phyloP scores from a whole-genome alignment of 257 asterid species.

The Fraxinus excelsior region DNA sequence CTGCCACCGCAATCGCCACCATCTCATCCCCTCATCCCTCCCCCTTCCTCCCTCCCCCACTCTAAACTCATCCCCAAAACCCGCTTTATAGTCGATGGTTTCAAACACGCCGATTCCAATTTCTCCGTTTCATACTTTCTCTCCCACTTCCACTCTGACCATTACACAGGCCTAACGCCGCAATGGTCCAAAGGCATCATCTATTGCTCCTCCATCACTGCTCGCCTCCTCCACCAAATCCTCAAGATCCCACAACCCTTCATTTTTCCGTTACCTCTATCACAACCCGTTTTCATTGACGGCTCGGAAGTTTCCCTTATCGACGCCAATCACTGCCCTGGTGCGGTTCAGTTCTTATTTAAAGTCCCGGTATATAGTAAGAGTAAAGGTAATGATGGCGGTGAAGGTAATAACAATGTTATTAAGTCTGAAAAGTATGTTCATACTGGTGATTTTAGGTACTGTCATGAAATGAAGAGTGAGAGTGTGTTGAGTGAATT shows the following conservation, averaged over 20 bases:
- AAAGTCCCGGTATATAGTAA: conserved; percentile 43
- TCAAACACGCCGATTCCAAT: conserved; percentile 56
- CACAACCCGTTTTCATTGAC: conserved; percentile 50
- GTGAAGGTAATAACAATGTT: conserved; percentile 26
- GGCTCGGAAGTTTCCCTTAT: conserved; percentile 60
- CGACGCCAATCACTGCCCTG: conserved; percentile 97
- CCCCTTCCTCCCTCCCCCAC: conserved; percentile 55
- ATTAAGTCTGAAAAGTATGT: conserved; percentile 68
- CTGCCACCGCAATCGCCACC: conserved; percentile 38
- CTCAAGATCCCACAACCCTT: conserved; percentile 58
- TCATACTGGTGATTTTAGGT: conserved; percentile 92
- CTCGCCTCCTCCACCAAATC: conserved; percentile 63
- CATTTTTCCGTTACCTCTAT: conserved; percentile 53
- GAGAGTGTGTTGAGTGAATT: conserved; percentile 46
- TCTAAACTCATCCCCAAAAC: conserved; percentile 79
- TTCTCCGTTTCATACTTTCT: conserved; percentile 85
- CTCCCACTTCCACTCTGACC: conserved; percentile 95
- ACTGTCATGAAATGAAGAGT: conserved; percentile 62
- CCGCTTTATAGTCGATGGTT: conserved; percentile 84
- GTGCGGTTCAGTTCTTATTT: conserved; percentile 87
- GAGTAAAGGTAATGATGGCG: conserved; percentile 3
- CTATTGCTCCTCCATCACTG: conserved; percentile 70
- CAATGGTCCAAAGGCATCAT: conserved; percentile 76
- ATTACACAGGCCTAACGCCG: conserved; percentile 78
- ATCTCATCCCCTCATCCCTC: conserved; percentile 38